Percentiles rank a stretch among this genome's conserved stretches.
Evolutionary conservation across 1,139 yeast species (phyloP).

Genomic region (Taphrina betulina): DNA sequence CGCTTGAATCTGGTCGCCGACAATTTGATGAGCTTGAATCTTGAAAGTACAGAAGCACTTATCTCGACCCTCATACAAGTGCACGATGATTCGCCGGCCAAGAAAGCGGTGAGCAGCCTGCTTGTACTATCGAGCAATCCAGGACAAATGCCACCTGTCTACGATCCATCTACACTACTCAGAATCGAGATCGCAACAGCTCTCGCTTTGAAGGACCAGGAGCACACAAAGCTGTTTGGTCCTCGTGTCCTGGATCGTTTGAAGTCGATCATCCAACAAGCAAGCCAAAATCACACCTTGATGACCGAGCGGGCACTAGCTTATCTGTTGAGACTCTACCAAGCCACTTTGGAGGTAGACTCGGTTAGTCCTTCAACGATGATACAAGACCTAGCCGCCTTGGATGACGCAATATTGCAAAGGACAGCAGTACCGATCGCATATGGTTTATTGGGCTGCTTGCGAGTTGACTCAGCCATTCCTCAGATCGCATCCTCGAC

Average conservation of each 20-base stretch:
- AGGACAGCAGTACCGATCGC: conserved; percentile 33
- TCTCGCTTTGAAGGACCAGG: conserved; percentile 1
- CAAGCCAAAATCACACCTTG: conserved; percentile 2
- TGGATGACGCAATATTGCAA: conserved; percentile 21
- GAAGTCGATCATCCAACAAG: not conserved
- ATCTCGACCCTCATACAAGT: conserved; percentile 8
- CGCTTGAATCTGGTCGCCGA: conserved; percentile 56
- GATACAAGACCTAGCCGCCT: not conserved
- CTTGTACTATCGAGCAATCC: not conserved
- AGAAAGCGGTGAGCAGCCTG: not conserved
- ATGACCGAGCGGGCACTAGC: conserved; percentile 25
- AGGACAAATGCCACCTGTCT: conserved; percentile 6
- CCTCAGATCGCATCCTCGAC: not conserved
- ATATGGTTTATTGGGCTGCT: conserved; percentile 31
- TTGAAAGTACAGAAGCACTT: conserved; percentile 2
- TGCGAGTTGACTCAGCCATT: conserved; percentile 24
- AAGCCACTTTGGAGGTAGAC: conserved; percentile 6
- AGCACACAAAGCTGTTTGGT: not conserved
- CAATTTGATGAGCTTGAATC: conserved; percentile 41
- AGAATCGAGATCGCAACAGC: conserved; percentile 27
- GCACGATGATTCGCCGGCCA: conserved; percentile 6
- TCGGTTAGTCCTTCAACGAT: not conserved
- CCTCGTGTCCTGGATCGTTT: conserved; percentile 8
- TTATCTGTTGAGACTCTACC: conserved; percentile 20
- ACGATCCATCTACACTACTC: conserved; percentile 20